phyloP scores from a whole-genome alignment of 768 basidiomycete species.

The Fomitopsis serialis region DNA sequence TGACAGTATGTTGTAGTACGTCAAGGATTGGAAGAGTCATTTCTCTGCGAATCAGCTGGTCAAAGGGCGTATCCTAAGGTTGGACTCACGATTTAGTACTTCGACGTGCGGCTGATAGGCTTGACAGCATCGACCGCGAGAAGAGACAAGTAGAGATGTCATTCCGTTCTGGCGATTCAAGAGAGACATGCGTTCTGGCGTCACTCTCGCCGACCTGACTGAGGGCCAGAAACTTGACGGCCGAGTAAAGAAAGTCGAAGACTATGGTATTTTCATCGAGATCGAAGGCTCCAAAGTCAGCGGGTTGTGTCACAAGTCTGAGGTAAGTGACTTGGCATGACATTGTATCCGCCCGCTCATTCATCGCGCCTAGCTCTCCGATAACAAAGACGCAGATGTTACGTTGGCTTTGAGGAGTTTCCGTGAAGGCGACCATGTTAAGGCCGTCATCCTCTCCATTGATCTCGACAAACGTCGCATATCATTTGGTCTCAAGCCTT shows the following conservation, averaged over 20 bases:
- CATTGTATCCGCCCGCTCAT: neutral
- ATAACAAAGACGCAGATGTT: constrained; percentile 80
- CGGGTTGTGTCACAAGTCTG: constrained; percentile 92
- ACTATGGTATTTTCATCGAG: constrained; percentile 90
- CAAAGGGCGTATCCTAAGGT: constrained; percentile 81
- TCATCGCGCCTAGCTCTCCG: constrained; percentile 59
- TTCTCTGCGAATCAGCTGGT: constrained; percentile 82
- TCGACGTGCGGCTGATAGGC: neutral
- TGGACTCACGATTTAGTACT: neutral
- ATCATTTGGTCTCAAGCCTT: constrained; percentile 80
- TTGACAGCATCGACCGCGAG: constrained; percentile 59
- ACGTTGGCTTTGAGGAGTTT: constrained; percentile 74
- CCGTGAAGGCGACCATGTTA: constrained; percentile 82
- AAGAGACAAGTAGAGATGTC: constrained; percentile 88
- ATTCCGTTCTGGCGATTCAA: constrained; percentile 64
- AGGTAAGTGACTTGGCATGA: constrained; percentile 43
- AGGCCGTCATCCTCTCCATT: constrained; percentile 67
- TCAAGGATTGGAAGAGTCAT: constrained; percentile 91
- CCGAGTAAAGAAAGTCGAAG: constrained; percentile 73
- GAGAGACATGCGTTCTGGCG: constrained; percentile 28
- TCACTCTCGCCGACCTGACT: constrained; percentile 51
- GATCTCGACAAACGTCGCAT: constrained; percentile 79
- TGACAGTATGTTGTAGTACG: constrained; percentile 47
- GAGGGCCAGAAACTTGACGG: constrained; percentile 82
- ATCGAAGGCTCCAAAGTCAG: constrained; percentile 80